A percentile compares a stretch with the other conserved stretches of the same genome.
These are phyloP conservation scores for Emmonsiellopsis sp. DNA, from an alignment of 2,329 filamentous ascomycete species.

Conservation along the genomic window DNA sequence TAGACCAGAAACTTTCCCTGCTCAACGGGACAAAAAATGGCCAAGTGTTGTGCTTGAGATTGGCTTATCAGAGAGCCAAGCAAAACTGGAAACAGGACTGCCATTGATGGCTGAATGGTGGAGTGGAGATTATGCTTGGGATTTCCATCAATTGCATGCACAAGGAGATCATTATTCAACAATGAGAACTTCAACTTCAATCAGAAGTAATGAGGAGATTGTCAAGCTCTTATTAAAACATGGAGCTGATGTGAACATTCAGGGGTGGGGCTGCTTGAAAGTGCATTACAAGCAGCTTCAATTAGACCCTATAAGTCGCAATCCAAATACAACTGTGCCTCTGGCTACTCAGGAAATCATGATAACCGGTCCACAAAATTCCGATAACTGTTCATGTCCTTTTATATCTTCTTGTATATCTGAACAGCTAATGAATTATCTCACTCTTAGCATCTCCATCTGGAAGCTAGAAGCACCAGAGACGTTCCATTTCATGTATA, in stretches of 20 bases:
- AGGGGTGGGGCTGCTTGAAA: too few species aligned
- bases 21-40: neutral
- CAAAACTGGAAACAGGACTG: neutral
- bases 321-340: neutral
- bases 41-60: neutral
- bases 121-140: neutral
- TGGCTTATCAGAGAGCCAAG: neutral
- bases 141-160: neutral
- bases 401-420: too few species aligned
- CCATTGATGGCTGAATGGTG: neutral
- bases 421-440: too few species aligned
- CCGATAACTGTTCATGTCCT: too few species aligned
- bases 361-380: too few species aligned
- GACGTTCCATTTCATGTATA: too few species aligned
- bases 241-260: neutral
- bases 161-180: neutral
- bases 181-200: neutral
- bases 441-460: too few species aligned
- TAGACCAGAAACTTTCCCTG: neutral
- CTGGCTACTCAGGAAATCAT: neutral
- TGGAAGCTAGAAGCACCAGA: too few species aligned
- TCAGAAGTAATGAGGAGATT: neutral
- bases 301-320: neutral
- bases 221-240: neutral
- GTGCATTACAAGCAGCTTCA: too few species aligned